Conservation (phyloP, 768 basidiomycete species). For the Flagelloscypha sp. region DNA sequence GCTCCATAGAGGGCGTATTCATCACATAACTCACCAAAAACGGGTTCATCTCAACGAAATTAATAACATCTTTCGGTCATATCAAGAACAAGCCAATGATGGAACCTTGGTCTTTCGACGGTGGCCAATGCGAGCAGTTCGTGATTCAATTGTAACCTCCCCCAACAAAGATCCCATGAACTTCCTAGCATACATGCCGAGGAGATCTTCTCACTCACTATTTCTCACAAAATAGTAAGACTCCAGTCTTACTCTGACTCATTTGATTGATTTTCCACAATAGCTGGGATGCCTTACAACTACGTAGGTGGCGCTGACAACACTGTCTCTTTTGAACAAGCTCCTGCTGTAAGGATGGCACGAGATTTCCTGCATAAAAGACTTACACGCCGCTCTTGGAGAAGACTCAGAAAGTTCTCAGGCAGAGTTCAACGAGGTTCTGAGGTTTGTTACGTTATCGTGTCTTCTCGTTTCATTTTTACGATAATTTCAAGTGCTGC, state of each 20-base stretch:
- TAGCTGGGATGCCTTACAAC: constrained; percentile 78
- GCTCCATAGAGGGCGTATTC: constrained; percentile 48
- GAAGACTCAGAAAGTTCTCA: constrained; percentile 40
- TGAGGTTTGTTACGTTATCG: constrained; percentile 34
- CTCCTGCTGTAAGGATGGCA: constrained; percentile 56
- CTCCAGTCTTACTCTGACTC: background rate
- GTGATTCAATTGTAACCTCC: constrained; percentile 12
- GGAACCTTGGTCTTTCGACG: constrained; percentile 57
- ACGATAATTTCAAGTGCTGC: constrained; percentile 42
- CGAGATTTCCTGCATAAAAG: constrained; percentile 51
- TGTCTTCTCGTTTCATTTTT: background rate
- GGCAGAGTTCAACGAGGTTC: constrained; percentile 63
- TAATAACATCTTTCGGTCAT: constrained; percentile 51
- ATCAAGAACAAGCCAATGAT: constrained; percentile 55
- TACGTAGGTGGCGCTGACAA: constrained; percentile 73
- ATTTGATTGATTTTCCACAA: constrained; percentile 3
- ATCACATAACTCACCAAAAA: constrained; percentile 40
- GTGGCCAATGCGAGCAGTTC: constrained; percentile 62
- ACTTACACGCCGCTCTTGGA: too few species aligned
- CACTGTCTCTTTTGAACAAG: constrained; percentile 55
- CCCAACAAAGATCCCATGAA: background rate
- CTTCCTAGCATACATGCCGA: constrained; percentile 37
- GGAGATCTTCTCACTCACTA: constrained; percentile 70
- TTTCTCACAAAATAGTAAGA: constrained; percentile 77
- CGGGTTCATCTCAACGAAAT: constrained; percentile 33